These are phyloP conservation scores for Lasiodiplodia sp. DNA, from an alignment of 2,329 filamentous ascomycete species.

Conservation along the genomic window DNA sequence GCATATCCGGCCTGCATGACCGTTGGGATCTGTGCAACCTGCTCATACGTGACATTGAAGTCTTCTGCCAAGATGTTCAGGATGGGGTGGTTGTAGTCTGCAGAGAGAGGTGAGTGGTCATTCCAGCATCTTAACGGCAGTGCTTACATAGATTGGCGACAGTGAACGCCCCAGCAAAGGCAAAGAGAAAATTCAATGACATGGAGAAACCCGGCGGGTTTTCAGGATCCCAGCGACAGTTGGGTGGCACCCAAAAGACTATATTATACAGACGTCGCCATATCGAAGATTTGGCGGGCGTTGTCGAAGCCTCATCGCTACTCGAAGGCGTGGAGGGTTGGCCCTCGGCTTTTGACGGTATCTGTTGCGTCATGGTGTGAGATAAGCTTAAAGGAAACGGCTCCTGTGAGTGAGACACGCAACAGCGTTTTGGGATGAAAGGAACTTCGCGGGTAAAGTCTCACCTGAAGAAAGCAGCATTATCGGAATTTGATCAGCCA, in stretches of 20 bases:
- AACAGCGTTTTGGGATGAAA: not conserved
- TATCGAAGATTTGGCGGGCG: not conserved
- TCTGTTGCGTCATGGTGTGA: constrained; percentile 8
- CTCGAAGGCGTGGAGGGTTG: not conserved
- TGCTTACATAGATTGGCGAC: constrained; percentile 73
- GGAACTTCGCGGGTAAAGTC: not conserved
- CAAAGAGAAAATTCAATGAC: constrained; percentile 74
- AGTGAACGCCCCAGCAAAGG: constrained; percentile 70
- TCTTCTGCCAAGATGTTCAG: constrained; percentile 76
- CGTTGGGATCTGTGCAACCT: constrained; percentile 73
- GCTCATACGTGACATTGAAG: constrained; percentile 74
- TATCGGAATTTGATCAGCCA: constrained; percentile 3
- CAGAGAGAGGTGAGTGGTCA: not conserved
- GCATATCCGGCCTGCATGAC: constrained; percentile 83
- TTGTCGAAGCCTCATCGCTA: not conserved
- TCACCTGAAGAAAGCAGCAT: not conserved
- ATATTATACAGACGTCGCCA: not conserved
- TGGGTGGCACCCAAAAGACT: constrained; percentile 64
- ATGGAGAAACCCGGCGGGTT: constrained; percentile 73
- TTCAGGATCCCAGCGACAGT: constrained; percentile 72
- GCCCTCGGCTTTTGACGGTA: not conserved
- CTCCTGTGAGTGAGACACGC: not conserved
- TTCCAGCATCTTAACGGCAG: not conserved
- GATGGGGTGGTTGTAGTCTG: constrained; percentile 78
- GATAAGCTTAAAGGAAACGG: constrained; percentile 4